Conservation (phyloP, 164 flowering plant species). For the Vitis labrusca region DNA sequence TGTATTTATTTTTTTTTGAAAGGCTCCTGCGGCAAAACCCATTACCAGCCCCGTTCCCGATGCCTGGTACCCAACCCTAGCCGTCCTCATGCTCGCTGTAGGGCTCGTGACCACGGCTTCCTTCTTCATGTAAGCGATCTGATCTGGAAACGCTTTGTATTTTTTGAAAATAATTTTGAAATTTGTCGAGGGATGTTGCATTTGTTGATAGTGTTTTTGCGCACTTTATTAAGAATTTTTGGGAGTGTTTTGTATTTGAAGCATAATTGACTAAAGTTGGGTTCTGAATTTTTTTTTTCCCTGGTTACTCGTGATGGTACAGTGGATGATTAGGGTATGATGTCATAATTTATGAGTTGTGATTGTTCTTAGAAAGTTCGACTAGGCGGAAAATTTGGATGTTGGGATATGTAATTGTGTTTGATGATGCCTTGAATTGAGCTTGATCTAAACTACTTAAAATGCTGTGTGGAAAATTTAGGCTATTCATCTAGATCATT, state of each 20-base stretch:
- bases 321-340: too few species aligned
- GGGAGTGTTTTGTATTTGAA: too few species aligned
- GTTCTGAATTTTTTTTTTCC: too few species aligned
- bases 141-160: neutral
- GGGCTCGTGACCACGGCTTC: constrained; percentile 82
- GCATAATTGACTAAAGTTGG: too few species aligned
- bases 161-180: neutral
- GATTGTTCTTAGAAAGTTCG: too few species aligned
- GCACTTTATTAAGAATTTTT: neutral
- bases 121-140: constrained; percentile 80
- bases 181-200: neutral
- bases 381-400: too few species aligned
- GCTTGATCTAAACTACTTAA: neutral
- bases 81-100: constrained; percentile 60
- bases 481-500: neutral
- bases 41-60: constrained; percentile 81
- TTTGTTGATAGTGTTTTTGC: neutral
- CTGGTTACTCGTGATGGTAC: too few species aligned
- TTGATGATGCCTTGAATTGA: neutral
- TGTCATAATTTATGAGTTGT: too few species aligned
- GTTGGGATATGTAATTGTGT: neutral
- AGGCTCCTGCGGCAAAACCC: constrained; percentile 65
- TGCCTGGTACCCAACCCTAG: constrained; percentile 74
- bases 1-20: neutral
- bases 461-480: neutral